Evolutionary conservation across 768 basidiomycete species (phyloP), one percentile per base, ranked within the genome.

Genomic region (Mycena galopus): DNA sequence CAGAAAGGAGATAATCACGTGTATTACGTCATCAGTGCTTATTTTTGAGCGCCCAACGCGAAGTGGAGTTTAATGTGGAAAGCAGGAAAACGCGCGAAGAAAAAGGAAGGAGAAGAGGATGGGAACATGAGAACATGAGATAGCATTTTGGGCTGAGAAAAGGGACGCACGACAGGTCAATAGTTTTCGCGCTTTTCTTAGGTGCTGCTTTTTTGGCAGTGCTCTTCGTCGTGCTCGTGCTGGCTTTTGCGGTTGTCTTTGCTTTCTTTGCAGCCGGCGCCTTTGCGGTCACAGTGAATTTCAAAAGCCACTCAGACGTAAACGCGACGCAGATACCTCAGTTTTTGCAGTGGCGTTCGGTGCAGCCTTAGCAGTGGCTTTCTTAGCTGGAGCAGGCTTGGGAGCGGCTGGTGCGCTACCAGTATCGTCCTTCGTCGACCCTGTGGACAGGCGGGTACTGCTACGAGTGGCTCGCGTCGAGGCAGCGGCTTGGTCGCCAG

Each of bases 401-500:
- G 72, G 75, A 32, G 72, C 72, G n/a, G n/a, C n/a, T 57, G 82
- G 77, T 69, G 77, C 76, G 44, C 81, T 69, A n/a, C n/a, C n/a
- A n/a, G n/a, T n/a, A 70, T 76, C 68, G 79, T 77, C 32, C 76
- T 78, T 53, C 74, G 55, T 60, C 70, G 67, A 53, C 63, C 79
- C 69, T 16, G 57, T 27, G 35, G 74, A 69, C 51, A 62, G 64
- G 14, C 86, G 86, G 47, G 86, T 77, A 19, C 88, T 86, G 72
- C 84, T 86, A 63, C 84, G 86, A 39, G 86, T 87, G 37, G 83
- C 77, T 79, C 87, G 86, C 76, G 87, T 81, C 73, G 86, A 79
- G 35, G 84, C 72, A 37, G 84, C 53, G 21, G 79, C 77, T 68
- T 76, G 79, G 39, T 79, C 80, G 33, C 73, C 60, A 65, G 81